These are phyloP conservation scores for Irpex rosettiformis DNA, from an alignment of 1,284 basidiomycete species.

Conservation along the genomic window DNA sequence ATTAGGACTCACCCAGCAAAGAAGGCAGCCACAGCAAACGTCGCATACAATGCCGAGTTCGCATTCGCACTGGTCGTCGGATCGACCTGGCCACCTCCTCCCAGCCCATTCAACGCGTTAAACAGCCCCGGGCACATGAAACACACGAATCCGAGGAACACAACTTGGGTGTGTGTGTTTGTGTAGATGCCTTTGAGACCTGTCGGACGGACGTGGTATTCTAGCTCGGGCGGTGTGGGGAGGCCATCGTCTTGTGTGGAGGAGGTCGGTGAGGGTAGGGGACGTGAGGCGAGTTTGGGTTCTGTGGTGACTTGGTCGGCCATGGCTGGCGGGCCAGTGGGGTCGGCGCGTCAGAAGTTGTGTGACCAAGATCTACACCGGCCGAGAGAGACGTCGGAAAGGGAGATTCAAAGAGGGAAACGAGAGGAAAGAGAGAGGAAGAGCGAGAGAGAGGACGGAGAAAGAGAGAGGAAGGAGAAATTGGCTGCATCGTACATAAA, in stretches of 20 bases:
- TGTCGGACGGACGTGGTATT: slow-evolving; percentile 25
- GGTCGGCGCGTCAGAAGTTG: background rate
- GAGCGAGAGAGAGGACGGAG: too few species aligned
- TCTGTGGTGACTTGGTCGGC: background rate
- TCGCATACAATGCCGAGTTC: slow-evolving; percentile 63
- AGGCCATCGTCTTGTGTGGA: background rate
- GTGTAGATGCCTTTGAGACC: slow-evolving; percentile 36
- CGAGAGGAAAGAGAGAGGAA: too few species aligned
- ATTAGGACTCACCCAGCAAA: slow-evolving; percentile 55
- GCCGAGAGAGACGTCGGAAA: too few species aligned
- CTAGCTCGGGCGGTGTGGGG: slow-evolving; percentile 11
- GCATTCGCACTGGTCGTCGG: slow-evolving; percentile 59
- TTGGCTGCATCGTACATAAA: too few species aligned
- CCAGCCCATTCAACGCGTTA: slow-evolving; percentile 56
- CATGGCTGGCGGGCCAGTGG: background rate
- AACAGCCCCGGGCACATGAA: slow-evolving; percentile 60
- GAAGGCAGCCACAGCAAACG: slow-evolving; percentile 62
- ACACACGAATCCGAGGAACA: slow-evolving; percentile 65
- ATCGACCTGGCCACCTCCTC: slow-evolving; percentile 67
- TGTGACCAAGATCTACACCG: too few species aligned
- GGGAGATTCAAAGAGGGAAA: too few species aligned
- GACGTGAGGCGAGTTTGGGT: too few species aligned
- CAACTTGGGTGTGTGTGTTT: slow-evolving; percentile 40
- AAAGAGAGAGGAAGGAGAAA: too few species aligned
- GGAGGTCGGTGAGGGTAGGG: background rate